Percentiles rank a stretch among this genome's conserved stretches.
Evolutionary conservation across 2,329 filamentous ascomycete genomes (phyloP).

Genomic region (Calonectria pseudoreteaudii): DNA sequence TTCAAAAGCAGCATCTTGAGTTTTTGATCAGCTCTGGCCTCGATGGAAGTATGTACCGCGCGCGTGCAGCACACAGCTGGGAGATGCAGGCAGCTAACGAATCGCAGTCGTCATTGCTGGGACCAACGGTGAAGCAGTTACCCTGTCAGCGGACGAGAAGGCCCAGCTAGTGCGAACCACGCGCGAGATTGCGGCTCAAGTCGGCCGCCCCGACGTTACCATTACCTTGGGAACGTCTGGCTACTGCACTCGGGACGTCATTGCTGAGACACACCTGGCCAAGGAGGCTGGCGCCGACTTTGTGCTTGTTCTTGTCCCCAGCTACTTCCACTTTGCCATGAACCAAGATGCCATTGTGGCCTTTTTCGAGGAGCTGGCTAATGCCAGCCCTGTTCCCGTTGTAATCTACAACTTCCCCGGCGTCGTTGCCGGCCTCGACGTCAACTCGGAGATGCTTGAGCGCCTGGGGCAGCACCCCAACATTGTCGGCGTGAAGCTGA

Average conservation of each 20-base stretch:
- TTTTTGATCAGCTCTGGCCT: constrained; percentile 66
- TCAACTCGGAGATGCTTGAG: constrained; percentile 74
- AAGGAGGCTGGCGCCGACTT: constrained; percentile 74
- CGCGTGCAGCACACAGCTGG: fast-evolving
- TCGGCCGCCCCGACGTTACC: constrained; percentile 67
- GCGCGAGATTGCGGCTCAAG: constrained; percentile 68
- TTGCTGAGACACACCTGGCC: constrained; percentile 73
- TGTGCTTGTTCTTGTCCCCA: constrained; percentile 76
- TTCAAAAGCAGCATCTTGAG: constrained; percentile 64
- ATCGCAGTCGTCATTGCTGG: constrained; percentile 72
- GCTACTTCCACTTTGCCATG: constrained; percentile 77
- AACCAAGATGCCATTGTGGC: constrained; percentile 68
- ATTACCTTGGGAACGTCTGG: constrained; percentile 76
- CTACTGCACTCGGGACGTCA: constrained; percentile 74
- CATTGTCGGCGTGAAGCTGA: constrained; percentile 78
- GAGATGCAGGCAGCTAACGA: constrained; percentile 25
- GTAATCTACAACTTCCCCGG: constrained; percentile 81
- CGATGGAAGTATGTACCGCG: constrained; percentile 55
- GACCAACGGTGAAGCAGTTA: constrained; percentile 80
- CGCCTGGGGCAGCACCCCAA: constrained; percentile 69
- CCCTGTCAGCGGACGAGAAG: constrained; percentile 74
- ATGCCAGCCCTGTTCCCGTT: constrained; percentile 70
- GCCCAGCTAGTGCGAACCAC: constrained; percentile 70
- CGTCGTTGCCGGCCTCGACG: constrained; percentile 74
- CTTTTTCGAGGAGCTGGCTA: constrained; percentile 72